Evolutionary conservation across 805 yeast genomes (phyloP).

Genomic region (Starmerella scarabaei): DNA sequence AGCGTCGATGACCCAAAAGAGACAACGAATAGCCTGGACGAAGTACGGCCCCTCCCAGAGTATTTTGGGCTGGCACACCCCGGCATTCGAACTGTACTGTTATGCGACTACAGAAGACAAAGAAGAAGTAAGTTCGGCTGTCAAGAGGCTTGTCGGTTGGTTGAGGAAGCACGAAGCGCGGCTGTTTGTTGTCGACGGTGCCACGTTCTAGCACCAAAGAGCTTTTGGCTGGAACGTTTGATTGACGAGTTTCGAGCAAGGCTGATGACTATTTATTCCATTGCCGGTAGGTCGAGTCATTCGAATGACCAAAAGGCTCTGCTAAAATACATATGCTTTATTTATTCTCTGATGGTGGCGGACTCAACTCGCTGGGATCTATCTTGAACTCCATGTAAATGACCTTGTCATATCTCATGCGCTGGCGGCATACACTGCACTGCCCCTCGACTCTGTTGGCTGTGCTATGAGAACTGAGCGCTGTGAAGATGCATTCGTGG

Average conservation of each 20-base stretch:
- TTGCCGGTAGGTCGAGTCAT: no score
- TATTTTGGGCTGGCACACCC: constrained; percentile 41
- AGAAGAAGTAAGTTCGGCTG: constrained; percentile 45
- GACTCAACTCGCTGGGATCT: no score
- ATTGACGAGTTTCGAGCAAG: no score
- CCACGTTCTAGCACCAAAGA: constrained; percentile 37
- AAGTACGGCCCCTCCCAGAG: constrained; percentile 16
- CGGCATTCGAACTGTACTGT: constrained; percentile 48
- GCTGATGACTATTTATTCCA: no score
- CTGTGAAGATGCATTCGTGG: constrained; percentile 18
- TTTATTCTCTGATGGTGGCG: constrained; percentile 3
- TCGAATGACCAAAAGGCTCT: no score
- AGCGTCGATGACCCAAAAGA: constrained; percentile 25
- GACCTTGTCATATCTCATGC: constrained; percentile 15
- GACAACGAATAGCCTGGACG: constrained; percentile 22
- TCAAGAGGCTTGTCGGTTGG: constrained; percentile 60
- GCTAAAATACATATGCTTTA: no score
- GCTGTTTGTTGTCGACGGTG: constrained; percentile 64
- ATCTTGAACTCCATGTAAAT: constrained; percentile 14
- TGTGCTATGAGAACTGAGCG: constrained; percentile 10
- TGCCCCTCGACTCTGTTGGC: constrained; percentile 11
- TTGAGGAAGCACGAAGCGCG: constrained; percentile 57
- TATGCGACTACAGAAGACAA: constrained; percentile 48
- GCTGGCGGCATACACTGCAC: constrained; percentile 19
- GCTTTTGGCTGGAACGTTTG: no score